Base-by-base conservation (phyloP, 371 early-diverging fungal species). In the Mucor plumbeus region DNA sequence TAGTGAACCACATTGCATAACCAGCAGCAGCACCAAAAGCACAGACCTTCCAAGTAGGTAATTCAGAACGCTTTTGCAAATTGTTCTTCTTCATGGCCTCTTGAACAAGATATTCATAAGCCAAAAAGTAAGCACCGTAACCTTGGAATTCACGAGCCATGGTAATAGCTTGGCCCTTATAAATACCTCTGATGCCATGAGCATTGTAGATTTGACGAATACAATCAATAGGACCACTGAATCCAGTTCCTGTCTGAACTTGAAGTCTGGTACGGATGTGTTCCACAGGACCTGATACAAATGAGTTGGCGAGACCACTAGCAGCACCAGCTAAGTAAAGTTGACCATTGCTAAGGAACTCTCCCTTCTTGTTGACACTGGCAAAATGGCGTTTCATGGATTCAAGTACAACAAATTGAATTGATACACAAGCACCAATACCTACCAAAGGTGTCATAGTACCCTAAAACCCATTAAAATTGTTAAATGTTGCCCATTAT, bases 251-350 rank as follows among this genome's bases (percentile, higher is more conserved):
- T 3, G 85, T 88, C 77, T 92, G 92, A 9, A 90, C 91, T 72
- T 92, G 92, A 63, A 92, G 84, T 65, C 92, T 88, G 19, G 88
- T 91, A 74, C 92, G 86, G 68, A 91, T 93, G 67, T 90, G 92
- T 75, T 95, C 95, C 4, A 95, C 91, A 6, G 95, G 96, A 63
- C 87, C 89, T 13, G 92, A 92, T 4, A 95, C 85, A 44, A 94
- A 71, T n/a, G 94, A 89, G 71, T 93, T 94, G 70, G 91, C 91
- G 10, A 91, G 74, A 65, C 96, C 96, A 59, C 92, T 87, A 0
- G 88, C 84, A 33, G 94, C 92, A 59, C 96, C 96, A 10, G 93
- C 88, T 17, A 89, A 47, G 72, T 89, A 92, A 62, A 94, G 80
- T 74, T 95, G 94, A 21, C 82, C 67, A 57, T 84, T 85, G 44